A percentile compares a stretch with the other conserved stretches of the same genome.
Evolutionary conservation across 2,329 filamentous ascomycete genomes (phyloP).

Genomic region (Monilinia fructicola): DNA sequence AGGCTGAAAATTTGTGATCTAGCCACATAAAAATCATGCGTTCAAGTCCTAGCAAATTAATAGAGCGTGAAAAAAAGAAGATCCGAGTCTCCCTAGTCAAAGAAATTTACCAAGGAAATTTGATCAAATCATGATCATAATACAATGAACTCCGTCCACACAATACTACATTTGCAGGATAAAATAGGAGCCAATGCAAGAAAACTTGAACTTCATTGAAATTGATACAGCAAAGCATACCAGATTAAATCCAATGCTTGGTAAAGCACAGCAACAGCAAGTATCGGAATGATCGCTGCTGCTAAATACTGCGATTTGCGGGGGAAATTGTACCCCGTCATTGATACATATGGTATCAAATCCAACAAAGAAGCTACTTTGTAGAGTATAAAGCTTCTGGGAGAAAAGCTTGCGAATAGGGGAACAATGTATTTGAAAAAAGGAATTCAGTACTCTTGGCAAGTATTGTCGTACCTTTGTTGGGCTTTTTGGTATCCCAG

Average conservation of each 20-base stretch:
- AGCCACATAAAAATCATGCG: background rate
- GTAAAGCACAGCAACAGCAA: slow-evolving; percentile 30
- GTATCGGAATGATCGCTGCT: slow-evolving; percentile 26
- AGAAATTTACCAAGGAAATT: background rate
- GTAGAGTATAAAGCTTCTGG: slow-evolving; percentile 1
- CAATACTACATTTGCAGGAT: background rate
- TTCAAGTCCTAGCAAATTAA: background rate
- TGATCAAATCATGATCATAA: too few species aligned
- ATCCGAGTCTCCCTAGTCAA: background rate
- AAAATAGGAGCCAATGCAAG: background rate
- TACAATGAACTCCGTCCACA: background rate
- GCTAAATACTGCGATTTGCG: slow-evolving; percentile 3
- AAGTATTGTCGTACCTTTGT: slow-evolving; percentile 19
- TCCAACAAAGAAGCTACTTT: slow-evolving; percentile 6
- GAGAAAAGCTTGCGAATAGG: background rate
- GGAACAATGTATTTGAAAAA: slow-evolving; percentile 3
- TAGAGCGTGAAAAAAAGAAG: background rate
- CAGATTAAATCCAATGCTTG: slow-evolving; percentile 27
- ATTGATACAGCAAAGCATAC: slow-evolving; percentile 27
- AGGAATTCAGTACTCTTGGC: background rate
- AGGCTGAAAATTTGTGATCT: background rate
- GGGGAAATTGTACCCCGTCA: slow-evolving; percentile 25
- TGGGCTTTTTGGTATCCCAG: slow-evolving; percentile 1
- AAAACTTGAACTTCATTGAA: background rate
- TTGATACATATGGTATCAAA: slow-evolving; percentile 10